phyloP scores from a whole-genome alignment of 2,329 filamentous ascomycete genomes.

The Phoma sp. region DNA sequence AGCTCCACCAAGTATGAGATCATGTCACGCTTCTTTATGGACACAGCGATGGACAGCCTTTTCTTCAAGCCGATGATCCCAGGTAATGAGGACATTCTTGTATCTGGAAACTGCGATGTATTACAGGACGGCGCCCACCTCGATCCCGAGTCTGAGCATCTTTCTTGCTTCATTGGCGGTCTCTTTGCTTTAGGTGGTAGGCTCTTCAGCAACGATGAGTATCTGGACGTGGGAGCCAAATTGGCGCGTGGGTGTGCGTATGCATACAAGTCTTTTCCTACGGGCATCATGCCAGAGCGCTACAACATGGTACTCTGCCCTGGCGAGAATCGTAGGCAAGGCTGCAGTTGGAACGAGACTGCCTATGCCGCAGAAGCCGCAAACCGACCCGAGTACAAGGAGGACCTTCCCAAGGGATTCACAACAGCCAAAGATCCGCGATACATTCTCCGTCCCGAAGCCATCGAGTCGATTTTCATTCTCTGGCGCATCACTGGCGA shows the following conservation, averaged over 20 bases:
- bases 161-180: slow-evolving; percentile 65
- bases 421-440: slow-evolving; percentile 49
- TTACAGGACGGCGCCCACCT: slow-evolving; percentile 27
- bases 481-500: slow-evolving; percentile 64
- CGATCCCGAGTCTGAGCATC: slow-evolving; percentile 61
- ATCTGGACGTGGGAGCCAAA: slow-evolving; percentile 61
- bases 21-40: slow-evolving; percentile 60
- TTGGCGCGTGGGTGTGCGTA: slow-evolving; percentile 66
- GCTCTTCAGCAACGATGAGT: slow-evolving; percentile 58
- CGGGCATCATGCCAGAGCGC: slow-evolving; percentile 65
- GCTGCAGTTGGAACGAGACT: slow-evolving; percentile 60
- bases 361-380: slow-evolving; percentile 50
- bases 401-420: slow-evolving; percentile 50
- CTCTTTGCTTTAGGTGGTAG: slow-evolving; percentile 65
- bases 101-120: slow-evolving; percentile 53
- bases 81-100: slow-evolving; percentile 52
- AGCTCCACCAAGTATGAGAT: slow-evolving; percentile 54
- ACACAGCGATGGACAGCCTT: slow-evolving; percentile 51
- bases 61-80: slow-evolving; percentile 58
- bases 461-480: slow-evolving; percentile 64
- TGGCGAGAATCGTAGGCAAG: slow-evolving; percentile 21
- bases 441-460: slow-evolving; percentile 59
- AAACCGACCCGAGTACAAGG: slow-evolving; percentile 29
- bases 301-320: slow-evolving; percentile 60
- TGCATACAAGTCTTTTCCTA: slow-evolving; percentile 61